phyloP scores from a whole-genome alignment of 495 filamentous ascomycete species.

The Cryomyces minteri region DNA sequence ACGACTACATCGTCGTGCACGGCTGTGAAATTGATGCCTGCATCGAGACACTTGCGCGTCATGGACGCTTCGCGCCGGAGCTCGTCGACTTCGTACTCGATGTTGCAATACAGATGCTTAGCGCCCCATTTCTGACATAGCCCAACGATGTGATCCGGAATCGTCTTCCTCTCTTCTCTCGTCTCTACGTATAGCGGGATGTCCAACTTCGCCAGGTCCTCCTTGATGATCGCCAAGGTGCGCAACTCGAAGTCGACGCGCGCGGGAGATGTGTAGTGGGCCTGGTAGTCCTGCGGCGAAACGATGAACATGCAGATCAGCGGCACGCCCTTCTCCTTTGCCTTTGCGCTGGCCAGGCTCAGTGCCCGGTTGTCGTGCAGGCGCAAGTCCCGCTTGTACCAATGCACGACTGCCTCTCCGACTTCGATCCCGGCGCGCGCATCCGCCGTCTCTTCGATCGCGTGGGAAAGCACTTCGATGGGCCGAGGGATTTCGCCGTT shows the following conservation, averaged over 20 bases:
- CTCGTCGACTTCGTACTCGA: conserved; percentile 70
- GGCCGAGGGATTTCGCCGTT: conserved; percentile 46
- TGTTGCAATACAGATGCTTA: conserved; percentile 50
- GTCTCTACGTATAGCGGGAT: conserved; percentile 69
- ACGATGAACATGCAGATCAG: conserved; percentile 61
- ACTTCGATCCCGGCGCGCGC: conserved; percentile 21
- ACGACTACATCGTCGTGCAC: conserved; percentile 74
- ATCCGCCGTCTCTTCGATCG: conserved; percentile 11
- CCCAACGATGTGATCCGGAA: conserved; percentile 47
- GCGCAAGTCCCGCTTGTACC: conserved; percentile 79
- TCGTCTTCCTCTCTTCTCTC: conserved; percentile 40
- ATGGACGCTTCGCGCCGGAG: conserved; percentile 52
- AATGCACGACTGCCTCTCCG: conserved; percentile 59
- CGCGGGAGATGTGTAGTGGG: conserved; percentile 53
- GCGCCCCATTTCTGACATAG: conserved; percentile 57
- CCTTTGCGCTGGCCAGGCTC: conserved; percentile 44
- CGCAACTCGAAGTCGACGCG: conserved; percentile 68
- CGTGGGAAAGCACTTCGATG: conserved; percentile 25
- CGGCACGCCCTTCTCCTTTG: conserved; percentile 42
- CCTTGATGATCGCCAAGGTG: conserved; percentile 42
- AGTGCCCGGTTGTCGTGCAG: conserved; percentile 57
- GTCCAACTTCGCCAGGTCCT: conserved; percentile 47
- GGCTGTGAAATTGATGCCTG: conserved; percentile 41
- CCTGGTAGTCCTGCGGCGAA: conserved; percentile 75
- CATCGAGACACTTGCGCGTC: conserved; percentile 36